Evolutionary conservation across 2,329 filamentous ascomycete species (phyloP).

Genomic region (Hymenoscyphus salicellus): DNA sequence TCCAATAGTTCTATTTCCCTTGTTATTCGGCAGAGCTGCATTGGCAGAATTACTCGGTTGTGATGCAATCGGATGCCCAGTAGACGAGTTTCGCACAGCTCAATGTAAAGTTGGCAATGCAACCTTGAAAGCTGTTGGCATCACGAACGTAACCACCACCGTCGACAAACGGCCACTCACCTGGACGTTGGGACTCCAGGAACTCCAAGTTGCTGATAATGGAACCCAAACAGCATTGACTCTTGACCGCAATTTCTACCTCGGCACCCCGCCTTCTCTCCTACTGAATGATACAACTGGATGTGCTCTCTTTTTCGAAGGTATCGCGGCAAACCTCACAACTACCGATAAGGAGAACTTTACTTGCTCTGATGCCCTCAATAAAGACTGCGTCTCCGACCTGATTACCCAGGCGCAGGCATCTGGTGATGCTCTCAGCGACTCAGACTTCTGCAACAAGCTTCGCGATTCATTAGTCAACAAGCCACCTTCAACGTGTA

Average conservation of each 20-base stretch:
- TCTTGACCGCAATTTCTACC: constrained; percentile 2
- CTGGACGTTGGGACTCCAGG: constrained; percentile 2
- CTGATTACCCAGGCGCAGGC: not conserved
- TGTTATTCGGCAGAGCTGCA: not conserved
- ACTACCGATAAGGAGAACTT: not conserved
- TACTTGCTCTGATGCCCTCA: constrained; percentile 1
- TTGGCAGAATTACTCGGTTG: not conserved
- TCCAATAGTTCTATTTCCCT: not conserved
- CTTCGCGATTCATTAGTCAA: not conserved
- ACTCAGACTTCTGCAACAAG: constrained; percentile 3
- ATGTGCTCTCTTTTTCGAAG: constrained; percentile 4
- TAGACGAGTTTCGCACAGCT: not conserved
- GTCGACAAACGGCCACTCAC: not conserved
- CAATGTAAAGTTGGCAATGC: constrained; percentile 6
- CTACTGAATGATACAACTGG: not conserved
- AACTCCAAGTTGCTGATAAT: not conserved
- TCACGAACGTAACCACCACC: constrained; percentile 1
- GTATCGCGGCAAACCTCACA: constrained; percentile 1
- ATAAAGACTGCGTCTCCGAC: not conserved
- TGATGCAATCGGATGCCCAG: not conserved
- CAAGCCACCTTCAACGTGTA: constrained; percentile 2
- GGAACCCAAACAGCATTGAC: not conserved
- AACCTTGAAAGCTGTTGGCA: constrained; percentile 5
- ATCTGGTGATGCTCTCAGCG: not conserved
- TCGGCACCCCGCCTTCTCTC: not conserved